Evolutionary conservation across 768 basidiomycete species (phyloP).

Genomic region (Leccinum ochraceum): DNA sequence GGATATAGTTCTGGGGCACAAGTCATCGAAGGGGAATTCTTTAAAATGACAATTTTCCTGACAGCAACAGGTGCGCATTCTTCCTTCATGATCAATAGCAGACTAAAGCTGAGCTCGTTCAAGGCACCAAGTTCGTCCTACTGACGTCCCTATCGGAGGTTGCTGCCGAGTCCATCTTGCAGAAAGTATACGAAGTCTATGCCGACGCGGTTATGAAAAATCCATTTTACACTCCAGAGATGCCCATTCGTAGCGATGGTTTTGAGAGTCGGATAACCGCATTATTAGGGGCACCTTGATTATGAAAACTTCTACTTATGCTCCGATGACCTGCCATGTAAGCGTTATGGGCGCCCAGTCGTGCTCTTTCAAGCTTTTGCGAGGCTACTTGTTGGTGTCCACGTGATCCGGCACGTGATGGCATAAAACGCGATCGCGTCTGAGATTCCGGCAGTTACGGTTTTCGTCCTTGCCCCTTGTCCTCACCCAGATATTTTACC

Average conservation of each 20-base stretch:
- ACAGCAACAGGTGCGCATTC: slow-evolving; percentile 76
- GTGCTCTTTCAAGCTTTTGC: no score
- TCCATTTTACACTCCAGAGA: slow-evolving; percentile 98
- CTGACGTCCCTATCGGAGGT: slow-evolving; percentile 79
- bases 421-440: slow-evolving; percentile 22
- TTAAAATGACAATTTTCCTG: slow-evolving; percentile 90
- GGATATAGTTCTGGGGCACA: slow-evolving; percentile 85
- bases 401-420: slow-evolving; percentile 22
- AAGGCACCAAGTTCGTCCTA: slow-evolving; percentile 96
- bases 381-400: background rate
- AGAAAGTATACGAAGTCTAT: slow-evolving; percentile 91
- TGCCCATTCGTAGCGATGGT: slow-evolving; percentile 92
- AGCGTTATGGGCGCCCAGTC: background rate
- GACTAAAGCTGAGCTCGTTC: slow-evolving; percentile 1
- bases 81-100: background rate
- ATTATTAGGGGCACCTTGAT: slow-evolving; percentile 50
- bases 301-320: slow-evolving; percentile 14
- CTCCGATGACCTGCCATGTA: background rate
- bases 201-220: slow-evolving; percentile 98
- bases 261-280: slow-evolving; percentile 76
- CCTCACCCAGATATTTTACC: background rate
- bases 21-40: slow-evolving; percentile 93
- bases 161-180: slow-evolving; percentile 67
- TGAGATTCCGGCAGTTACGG: background rate
- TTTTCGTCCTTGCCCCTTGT: slow-evolving; percentile 1